These are phyloP conservation scores for Coleophoma cylindrospora DNA, from an alignment of 2,329 filamentous ascomycete species.

Conservation along the genomic window DNA sequence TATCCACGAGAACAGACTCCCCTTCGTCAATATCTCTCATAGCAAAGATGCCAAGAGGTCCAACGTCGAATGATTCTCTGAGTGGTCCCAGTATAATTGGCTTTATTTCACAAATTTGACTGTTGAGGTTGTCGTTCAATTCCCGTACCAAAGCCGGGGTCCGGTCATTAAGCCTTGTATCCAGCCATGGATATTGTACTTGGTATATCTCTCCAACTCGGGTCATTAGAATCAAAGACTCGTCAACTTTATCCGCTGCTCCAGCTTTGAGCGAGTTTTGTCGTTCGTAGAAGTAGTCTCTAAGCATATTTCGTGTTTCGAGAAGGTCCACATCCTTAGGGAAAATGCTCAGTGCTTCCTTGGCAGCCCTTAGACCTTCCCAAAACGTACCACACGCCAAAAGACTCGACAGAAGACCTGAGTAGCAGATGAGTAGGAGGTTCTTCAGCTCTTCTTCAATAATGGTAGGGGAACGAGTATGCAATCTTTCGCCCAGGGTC, in stretches of 20 bases:
- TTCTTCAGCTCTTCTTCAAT: constrained; percentile 12
- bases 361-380: constrained; percentile 14
- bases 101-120: constrained; percentile 7
- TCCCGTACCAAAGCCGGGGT: constrained; percentile 10
- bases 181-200: constrained; percentile 22
- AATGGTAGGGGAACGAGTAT: neutral
- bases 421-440: constrained; percentile 7
- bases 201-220: constrained; percentile 15
- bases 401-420: constrained; percentile 10
- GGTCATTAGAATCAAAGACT: neutral
- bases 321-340: constrained; percentile 11
- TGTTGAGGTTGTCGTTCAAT: constrained; percentile 10
- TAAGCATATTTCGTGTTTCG: constrained; percentile 1
- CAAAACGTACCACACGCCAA: constrained; percentile 14
- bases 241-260: neutral
- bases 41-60: constrained; percentile 22
- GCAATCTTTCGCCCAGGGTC: neutral
- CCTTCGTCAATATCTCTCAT: constrained; percentile 14
- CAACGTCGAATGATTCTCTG: constrained; percentile 12
- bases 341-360: constrained; percentile 11
- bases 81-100: neutral
- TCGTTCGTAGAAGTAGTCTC: constrained; percentile 3
- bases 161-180: constrained; percentile 11
- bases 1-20: constrained; percentile 19
- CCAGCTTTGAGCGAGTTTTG: constrained; percentile 2